Evolutionary conservation across 257 asterid species (phyloP), one percentile per base, ranked within the genome.

Genomic region (Penstemon barbatus): DNA sequence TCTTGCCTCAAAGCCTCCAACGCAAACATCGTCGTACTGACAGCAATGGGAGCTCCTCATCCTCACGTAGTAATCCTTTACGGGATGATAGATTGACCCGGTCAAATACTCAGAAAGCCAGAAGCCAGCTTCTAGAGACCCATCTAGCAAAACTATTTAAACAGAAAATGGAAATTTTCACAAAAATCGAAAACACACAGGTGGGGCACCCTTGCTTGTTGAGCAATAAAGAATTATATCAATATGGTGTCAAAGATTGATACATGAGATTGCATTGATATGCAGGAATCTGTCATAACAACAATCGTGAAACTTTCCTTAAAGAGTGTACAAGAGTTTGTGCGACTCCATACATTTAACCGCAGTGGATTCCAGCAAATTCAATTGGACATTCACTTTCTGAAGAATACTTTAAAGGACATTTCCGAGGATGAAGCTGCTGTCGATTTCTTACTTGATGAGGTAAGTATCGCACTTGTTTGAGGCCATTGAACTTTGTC

Each of bases 321-420:
- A 72, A 93, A 93, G 79, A 93, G 99, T 73, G 66, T 90, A 69
- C 99, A 93, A 84, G 99, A 93, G 83, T 82, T 83, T 78, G 97
- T 82, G 70, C 85, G 97, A 13, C 96, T 90, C 61, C 99, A 88
- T 66, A 90, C 96, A 57, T 93, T 77, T 72, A 93, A 88, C 58
- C 89, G 99, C 9, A 87, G 99, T 66, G 99, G 99, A 62, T 93
- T 90, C 79, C 99, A 93, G 79, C 99, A 93, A 79, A 89, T 93
- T 72, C 99, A 90, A 68, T 69, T 93, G 85, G 99, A 93, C 72
- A 87, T 90, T 76, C 85, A 93, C 86, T 93, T 88, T 71, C 73
- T 93, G 73, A 91, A 84, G 89, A 74, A 71, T 68, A 66, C 87
- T 66, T 69, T 90, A 25, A 90, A 87, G 84, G 92, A 89, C 42